Percentiles rank a stretch among this genome's conserved stretches.
Evolutionary conservation across 2,329 filamentous ascomycete genomes (phyloP).

Genomic region (Biscogniauxia marginata): DNA sequence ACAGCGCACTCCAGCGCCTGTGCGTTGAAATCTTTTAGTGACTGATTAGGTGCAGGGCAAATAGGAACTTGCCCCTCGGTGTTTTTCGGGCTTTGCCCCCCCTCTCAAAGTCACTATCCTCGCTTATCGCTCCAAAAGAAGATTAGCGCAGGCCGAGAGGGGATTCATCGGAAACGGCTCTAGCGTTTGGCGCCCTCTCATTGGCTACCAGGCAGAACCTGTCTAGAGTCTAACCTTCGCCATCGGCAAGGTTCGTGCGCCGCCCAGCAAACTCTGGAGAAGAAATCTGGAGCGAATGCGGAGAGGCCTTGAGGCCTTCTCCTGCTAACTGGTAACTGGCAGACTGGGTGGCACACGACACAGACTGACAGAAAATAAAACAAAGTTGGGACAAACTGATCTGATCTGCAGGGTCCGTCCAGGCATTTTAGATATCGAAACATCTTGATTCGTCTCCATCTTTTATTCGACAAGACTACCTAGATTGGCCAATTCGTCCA

Average conservation of each 20-base stretch:
- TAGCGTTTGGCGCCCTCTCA: not conserved
- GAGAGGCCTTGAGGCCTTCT: too few relatives aligned
- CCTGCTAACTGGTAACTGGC: too few relatives aligned
- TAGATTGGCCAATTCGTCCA: not conserved
- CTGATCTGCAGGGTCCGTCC: not conserved
- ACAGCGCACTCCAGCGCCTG: not conserved
- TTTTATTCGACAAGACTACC: not conserved
- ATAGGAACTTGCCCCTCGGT: not conserved
- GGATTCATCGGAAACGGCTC: not conserved
- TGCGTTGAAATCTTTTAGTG: not conserved
- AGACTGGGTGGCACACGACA: not conserved
- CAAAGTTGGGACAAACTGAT: not conserved
- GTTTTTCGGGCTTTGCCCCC: not conserved
- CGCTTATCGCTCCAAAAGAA: not conserved
- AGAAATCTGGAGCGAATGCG: too few relatives aligned
- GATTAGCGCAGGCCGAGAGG: not conserved
- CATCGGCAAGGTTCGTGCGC: not conserved
- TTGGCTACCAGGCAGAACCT: not conserved
- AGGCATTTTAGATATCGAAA: not conserved
- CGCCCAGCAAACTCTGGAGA: too few relatives aligned
- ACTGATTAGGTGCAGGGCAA: not conserved
- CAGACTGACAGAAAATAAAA: not conserved
- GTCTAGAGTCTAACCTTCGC: not conserved
- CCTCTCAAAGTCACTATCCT: not conserved
- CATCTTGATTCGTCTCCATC: not conserved